Base-by-base conservation (phyloP, 2,329 filamentous ascomycete species). In the Alternaria arborescens region DNA sequence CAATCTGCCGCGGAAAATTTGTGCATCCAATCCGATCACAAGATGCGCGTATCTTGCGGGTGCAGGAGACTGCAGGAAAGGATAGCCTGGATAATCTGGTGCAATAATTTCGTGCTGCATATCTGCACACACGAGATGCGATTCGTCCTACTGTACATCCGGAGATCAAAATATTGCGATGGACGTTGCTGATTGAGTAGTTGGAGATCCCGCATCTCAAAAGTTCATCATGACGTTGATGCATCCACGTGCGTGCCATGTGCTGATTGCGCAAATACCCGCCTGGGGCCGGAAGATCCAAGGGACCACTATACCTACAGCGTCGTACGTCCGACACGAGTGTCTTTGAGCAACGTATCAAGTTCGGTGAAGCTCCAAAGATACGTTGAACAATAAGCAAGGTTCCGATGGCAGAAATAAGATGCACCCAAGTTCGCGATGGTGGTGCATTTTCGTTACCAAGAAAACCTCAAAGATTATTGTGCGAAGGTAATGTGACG, bases 211-310 rank as follows among this genome's bases (percentile, higher is more conserved):
- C n/a, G 58, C 46, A 30, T 55, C 24, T 51, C 24, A n/a, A 22
- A 43, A 30, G 46, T 46, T 34, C 53, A 48, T 60, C 47, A 60
- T 60, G 32, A 60, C 50, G 58, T 52, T 56, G 52, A 41, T 42
- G 43, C 44, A 55, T 57, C 58, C 53, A 60, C 47, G 58, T 57
- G 58, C 53, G 53, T 43, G 53, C 53, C 58, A 52, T 56, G 47
- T 56, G 58, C 46, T 46, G 52, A 58, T 52, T 58, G 42, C 51
- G 56, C 56, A 40, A 55, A 51, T 32, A 60, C 53, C 58, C 53
- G 58, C 54, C 43, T 24, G 53, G 58, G 41, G 58, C 58, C 58
- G 58, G 53, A 52, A 52, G 58, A 60, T 57, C 46, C 16, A 57
- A 57, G 41, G 51, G 41, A 50, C 28, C 40, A 34, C 50, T 38